Evolutionary conservation across 345 rosid genomes (phyloP).

Genomic region (Noccaea bulbosa): DNA sequence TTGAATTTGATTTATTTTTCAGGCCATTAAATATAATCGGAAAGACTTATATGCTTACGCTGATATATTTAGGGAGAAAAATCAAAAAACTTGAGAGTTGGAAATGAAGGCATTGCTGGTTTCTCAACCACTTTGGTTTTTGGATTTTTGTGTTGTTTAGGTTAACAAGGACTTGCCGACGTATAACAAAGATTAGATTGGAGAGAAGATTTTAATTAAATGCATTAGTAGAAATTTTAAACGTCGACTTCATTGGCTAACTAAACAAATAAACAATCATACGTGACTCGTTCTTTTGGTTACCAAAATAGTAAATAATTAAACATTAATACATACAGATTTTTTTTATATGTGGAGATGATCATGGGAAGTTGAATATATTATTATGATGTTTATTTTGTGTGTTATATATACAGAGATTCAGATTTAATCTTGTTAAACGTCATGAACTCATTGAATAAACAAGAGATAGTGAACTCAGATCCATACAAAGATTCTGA

Average conservation of each 20-base stretch:
- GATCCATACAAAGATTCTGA: too few species aligned
- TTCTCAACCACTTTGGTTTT: conserved; percentile 21
- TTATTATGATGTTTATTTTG: too few species aligned
- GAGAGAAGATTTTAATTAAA: not conserved
- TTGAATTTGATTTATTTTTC: not conserved
- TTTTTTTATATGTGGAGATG: too few species aligned
- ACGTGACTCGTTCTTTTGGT: too few species aligned
- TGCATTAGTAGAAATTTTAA: not conserved
- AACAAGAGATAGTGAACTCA: too few species aligned
- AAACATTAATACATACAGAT: too few species aligned
- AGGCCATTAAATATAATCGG: not conserved
- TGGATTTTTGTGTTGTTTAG: conserved; percentile 11
- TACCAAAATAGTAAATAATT: too few species aligned
- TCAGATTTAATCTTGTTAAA: too few species aligned
- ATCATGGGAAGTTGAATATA: too few species aligned
- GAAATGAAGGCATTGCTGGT: conserved; percentile 1
- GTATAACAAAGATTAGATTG: not conserved
- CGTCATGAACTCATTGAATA: too few species aligned
- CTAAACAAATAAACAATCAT: too few species aligned
- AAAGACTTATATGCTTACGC: not conserved
- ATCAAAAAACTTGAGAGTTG: conserved; percentile 7
- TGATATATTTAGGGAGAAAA: not conserved
- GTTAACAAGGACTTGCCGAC: conserved; percentile 12
- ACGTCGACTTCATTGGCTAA: not conserved
- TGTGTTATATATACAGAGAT: too few species aligned